Evolutionary conservation across 495 filamentous ascomycete species (phyloP), one percentile per base, ranked within the genome.

Genomic region (Penicillium paradoxum): DNA sequence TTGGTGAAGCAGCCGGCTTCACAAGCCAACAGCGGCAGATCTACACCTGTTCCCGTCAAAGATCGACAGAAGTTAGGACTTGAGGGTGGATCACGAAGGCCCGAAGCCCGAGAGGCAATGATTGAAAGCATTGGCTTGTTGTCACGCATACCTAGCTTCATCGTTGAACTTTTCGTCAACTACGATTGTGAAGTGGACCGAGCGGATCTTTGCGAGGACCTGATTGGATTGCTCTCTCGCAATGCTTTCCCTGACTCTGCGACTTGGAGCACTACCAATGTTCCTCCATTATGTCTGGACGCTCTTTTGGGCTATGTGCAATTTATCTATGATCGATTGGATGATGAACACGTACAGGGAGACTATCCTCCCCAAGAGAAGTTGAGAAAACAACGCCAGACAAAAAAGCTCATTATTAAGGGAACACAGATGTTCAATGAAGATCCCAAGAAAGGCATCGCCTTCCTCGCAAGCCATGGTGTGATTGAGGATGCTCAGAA

Each of bases 191-290:
- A 97, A 57, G 85, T 91, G 30, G 89, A 97, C 66, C 84, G 95
- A 25, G 85, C 83, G 32, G 93, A 97, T 69, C 69, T 99, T 3
- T 99, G 95, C 61, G 89, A 95, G 68, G 93, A 99, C 62, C 85
- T 97, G 79, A 82, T 99, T 39, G 92, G 93, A 3, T 71, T 99
- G 33, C 77, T 99, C 33, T 91, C 93, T 24, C 79, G 93, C 49
- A 97, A 95, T 62, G 93, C 93, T 9, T 90, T 99, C 59, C 93
- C 93, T 7, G 93, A 99, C 63, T 96, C 93, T 3, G 95, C 91
- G 10, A 97, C 92, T 19, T 99, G 93, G 93, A 99, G 93, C 67
- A 99, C 93, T 0, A 97, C 93, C 22, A 99, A 95, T 65, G 93
- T 99, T 10, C 93, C 93, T 15, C 93, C 95, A 3, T 69, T 99